Evolutionary conservation across 345 rosid species (phyloP), one percentile per base, ranked within the genome.

Genomic region (Rubroshorea leprosula): DNA sequence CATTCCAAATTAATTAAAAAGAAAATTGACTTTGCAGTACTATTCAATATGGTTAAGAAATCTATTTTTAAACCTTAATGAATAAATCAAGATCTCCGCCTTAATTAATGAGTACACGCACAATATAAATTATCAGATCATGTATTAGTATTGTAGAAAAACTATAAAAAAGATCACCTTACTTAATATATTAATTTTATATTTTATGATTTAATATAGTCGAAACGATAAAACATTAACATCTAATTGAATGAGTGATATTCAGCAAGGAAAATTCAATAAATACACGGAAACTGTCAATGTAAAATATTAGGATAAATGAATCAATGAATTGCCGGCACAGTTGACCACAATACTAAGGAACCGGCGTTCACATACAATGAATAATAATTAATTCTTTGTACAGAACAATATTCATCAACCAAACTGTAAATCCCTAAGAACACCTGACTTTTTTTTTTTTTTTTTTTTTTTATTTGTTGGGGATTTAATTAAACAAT

Each of bases 381-480:
- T 66, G 60, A 66, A 63, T 19, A 59, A 64, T 35, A 13, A 35
- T 35, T 3, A 35, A 35, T 35, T 56, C 51, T 44, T 54, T 75
- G 69, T 75, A 75, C 80, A 72, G 26, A 51, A 62, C 68, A 26
- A 35, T 35, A 58, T 58, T 60, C 61, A 65, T 27, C 35, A 47
- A 49, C 12, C 12, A 10, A 35, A 35, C 41, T n/a, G 27, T 18
- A 35, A 48, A 23, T 49, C 58, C 63, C 44, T 50, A 25, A 45
- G 9, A 24, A 20, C 1, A 14, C 12, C 0, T 44, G 44, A 43
- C 26, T 14, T 46, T 45, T 23, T 61, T 22, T 6, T 20, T 5
- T 13, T 23, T 16, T 3, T n/a, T n/a, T n/a, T n/a, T n/a, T n/a
- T n/a, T n/a, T n/a, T n/a, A n/a, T n/a, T n/a, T n/a, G n/a, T n/a